A percentile compares a stretch with the other conserved stretches of the same genome.
These are phyloP conservation scores for Fusarium chuoi DNA, from an alignment of 2,329 filamentous ascomycete genomes.

Conservation along the genomic window DNA sequence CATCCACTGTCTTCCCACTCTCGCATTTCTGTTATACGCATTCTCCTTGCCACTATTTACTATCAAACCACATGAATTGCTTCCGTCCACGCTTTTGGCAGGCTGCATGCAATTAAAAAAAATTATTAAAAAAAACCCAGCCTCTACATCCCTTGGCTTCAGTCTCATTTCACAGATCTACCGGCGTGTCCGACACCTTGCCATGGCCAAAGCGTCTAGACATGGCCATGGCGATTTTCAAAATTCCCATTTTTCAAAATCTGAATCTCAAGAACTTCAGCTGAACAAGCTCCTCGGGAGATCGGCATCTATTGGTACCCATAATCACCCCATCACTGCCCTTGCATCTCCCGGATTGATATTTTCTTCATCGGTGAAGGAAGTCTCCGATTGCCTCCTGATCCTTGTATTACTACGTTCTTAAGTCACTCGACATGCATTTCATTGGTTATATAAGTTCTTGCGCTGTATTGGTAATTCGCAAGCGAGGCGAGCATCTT, in stretches of 20 bases:
- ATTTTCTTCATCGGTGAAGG: neutral
- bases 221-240: neutral
- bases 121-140: neutral
- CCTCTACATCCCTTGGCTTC: neutral
- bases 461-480: neutral
- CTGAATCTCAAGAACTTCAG: neutral
- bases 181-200: constrained; percentile 17
- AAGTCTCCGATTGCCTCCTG: neutral
- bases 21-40: neutral
- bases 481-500: neutral
- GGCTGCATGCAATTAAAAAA: neutral
- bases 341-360: neutral
- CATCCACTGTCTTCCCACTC: neutral
- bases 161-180: constrained; percentile 1
- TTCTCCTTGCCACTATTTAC: neutral
- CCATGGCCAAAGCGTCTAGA: neutral
- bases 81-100: neutral
- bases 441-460: neutral
- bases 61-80: neutral
- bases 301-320: neutral
- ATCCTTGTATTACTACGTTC: neutral
- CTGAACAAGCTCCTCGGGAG: constrained; percentile 1
- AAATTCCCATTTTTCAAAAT: neutral
- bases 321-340: neutral
- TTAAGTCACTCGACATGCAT: neutral